These are phyloP conservation scores for Xylaria polymorpha DNA, from an alignment of 2,329 filamentous ascomycete genomes.

Conservation along the genomic window DNA sequence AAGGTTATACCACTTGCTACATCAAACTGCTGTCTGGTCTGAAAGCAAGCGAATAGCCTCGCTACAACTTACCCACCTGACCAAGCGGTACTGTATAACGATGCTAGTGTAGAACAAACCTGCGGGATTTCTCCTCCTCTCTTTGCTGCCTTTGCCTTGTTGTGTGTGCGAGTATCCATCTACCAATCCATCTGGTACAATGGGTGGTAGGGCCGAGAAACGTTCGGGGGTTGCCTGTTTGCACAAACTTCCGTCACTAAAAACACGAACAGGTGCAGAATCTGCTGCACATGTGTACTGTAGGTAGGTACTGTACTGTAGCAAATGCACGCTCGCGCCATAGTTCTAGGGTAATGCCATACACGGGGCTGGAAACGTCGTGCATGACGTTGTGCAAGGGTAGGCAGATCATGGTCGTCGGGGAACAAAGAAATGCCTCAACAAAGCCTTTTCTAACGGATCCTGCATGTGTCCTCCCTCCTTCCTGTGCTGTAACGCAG, in stretches of 20 bases:
- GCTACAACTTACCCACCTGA: conserved; percentile 10
- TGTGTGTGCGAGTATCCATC: not conserved
- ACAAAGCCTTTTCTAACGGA: conserved; percentile 23
- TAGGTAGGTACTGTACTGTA: not conserved
- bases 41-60: not conserved
- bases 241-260: conserved; percentile 16
- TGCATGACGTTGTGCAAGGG: conserved; percentile 22
- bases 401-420: conserved; percentile 3
- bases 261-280: conserved; percentile 11
- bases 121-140: conserved; percentile 9
- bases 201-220: conserved; percentile 13
- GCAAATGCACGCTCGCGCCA: conserved; percentile 11
- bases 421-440: conserved; percentile 36
- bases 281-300: conserved; percentile 10
- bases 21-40: not conserved
- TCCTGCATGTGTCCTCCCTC: conserved; percentile 22
- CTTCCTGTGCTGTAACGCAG: conserved; percentile 5
- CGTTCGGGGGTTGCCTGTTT: conserved; percentile 10
- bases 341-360: conserved; percentile 20
- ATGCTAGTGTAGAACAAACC: not conserved
- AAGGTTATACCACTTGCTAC: not conserved
- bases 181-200: conserved; percentile 4
- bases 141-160: not conserved
- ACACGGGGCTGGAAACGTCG: not conserved
- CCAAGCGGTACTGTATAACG: not conserved